phyloP scores from a whole-genome alignment of 164 flowering plant genomes.

The Liriodendron chinense region DNA sequence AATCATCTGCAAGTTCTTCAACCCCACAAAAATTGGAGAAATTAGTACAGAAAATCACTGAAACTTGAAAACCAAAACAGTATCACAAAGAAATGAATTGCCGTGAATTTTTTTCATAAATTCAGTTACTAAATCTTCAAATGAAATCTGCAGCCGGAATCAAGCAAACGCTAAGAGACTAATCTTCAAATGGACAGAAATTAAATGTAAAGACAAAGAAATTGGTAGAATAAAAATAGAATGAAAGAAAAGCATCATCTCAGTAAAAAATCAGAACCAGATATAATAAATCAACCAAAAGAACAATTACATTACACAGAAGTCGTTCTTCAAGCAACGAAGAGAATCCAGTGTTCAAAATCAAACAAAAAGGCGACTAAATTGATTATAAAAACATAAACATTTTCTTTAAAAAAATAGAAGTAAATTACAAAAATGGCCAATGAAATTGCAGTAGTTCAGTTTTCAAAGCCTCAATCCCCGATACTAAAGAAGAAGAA shows the following conservation, averaged over 20 bases:
- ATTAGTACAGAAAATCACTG: not conserved
- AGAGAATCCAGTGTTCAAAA: not conserved
- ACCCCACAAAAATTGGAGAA: not conserved
- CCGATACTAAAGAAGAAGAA: not conserved
- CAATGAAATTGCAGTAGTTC: not conserved
- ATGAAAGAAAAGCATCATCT: not conserved
- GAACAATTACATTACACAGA: too few relatives aligned
- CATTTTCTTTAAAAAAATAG: too few relatives aligned
- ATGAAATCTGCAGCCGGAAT: too few relatives aligned
- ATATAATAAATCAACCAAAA: too few relatives aligned
- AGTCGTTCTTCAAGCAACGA: not conserved
- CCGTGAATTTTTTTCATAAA: too few relatives aligned
- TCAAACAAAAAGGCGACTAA: not conserved
- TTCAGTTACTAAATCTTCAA: too few relatives aligned
- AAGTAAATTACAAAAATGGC: too few relatives aligned
- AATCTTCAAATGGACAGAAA: not conserved
- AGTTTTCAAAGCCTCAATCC: not conserved
- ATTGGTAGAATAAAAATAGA: not conserved
- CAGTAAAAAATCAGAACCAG: too few relatives aligned
- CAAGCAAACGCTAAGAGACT: not conserved
- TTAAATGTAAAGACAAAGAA: not conserved
- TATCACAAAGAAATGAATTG: too few relatives aligned
- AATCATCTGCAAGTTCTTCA: slow-evolving; percentile 13
- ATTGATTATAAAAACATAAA: not conserved
- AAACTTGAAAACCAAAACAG: too few relatives aligned